phyloP scores from a whole-genome alignment of 495 filamentous ascomycete genomes.

The Neurospora sp. region DNA sequence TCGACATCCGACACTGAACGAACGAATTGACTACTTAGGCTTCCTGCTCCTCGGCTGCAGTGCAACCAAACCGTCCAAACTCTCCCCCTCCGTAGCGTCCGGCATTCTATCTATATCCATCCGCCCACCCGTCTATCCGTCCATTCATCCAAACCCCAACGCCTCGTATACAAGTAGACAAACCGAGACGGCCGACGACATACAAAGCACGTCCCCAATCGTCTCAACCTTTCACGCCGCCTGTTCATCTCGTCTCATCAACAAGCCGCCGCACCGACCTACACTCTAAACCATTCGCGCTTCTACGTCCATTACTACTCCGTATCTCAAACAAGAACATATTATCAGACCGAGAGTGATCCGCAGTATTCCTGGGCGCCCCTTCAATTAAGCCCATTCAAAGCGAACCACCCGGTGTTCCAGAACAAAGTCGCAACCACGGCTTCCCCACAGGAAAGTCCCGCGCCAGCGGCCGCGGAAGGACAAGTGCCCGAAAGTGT shows the following conservation, averaged over 20 bases:
- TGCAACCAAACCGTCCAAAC: not conserved
- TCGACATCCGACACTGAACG: not conserved
- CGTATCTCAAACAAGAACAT: not conserved
- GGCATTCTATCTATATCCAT: not conserved
- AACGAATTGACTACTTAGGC: not conserved
- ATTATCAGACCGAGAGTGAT: not conserved
- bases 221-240: not conserved
- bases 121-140: not conserved
- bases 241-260: not conserved
- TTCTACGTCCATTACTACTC: not conserved
- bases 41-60: not conserved
- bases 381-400: not conserved
- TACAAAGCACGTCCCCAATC: not conserved
- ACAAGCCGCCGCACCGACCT: not conserved
- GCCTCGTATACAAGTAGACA: not conserved
- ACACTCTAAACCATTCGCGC: not conserved
- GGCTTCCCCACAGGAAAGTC: not conserved
- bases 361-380: not conserved
- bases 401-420: not conserved
- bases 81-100: not conserved
- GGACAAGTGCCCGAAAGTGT: not conserved
- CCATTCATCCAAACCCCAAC: not conserved
- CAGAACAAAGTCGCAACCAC: not conserved
- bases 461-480: not conserved
- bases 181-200: not conserved